Base-by-base conservation (phyloP, 163 green algal species). In the Botryococcus braunii region DNA sequence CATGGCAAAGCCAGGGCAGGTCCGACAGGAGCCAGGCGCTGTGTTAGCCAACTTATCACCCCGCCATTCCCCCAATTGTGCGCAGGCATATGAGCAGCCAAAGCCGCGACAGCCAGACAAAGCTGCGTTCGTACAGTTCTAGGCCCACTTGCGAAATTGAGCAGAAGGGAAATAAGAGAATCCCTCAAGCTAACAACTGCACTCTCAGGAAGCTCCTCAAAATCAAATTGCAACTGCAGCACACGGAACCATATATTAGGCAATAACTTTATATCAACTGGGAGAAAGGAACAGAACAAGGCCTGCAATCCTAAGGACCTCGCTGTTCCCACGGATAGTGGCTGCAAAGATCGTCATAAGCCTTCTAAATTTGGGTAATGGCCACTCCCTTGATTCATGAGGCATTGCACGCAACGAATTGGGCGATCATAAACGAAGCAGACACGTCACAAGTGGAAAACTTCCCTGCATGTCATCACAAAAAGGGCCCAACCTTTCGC, bases 181-280 rank as follows among this genome's bases (percentile, higher is more conserved):
- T 93, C 81, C 2, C 90, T 78, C 68, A 97, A 76, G 39, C 68
- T 77, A 38, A 67, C 47, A 27, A 84, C 76, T 4, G 88, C 78
- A 1, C 72, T 49, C 1, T 66, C 62, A 4, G 89, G 91, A 29
- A 97, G 84, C 75, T 97, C 92, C 66, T 97, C 91, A 78, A 90
- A 96, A 68, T 97, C 91, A 0, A 84, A 73, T 68, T 93, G 84
- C 5, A 96, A 84, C 89, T 96, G 83, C 36, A 58, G 29, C n/a
- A n/a, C n/a, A n/a, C n/a, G n/a, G n/a, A n/a, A n/a, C n/a, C n/a
- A n/a, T n/a, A 25, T 55, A 13, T 21, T 21, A 21, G 7, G 29
- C 50, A 5, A 13, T 38, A 23, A 63, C 13, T 41, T 36, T 13
- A 38, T 11, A 63, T 63, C 17, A 41, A 21, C 23, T 23, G 21